Base-by-base conservation (phyloP, 1,284 basidiomycete genomes). In the Sporisorium graminicola region DNA sequence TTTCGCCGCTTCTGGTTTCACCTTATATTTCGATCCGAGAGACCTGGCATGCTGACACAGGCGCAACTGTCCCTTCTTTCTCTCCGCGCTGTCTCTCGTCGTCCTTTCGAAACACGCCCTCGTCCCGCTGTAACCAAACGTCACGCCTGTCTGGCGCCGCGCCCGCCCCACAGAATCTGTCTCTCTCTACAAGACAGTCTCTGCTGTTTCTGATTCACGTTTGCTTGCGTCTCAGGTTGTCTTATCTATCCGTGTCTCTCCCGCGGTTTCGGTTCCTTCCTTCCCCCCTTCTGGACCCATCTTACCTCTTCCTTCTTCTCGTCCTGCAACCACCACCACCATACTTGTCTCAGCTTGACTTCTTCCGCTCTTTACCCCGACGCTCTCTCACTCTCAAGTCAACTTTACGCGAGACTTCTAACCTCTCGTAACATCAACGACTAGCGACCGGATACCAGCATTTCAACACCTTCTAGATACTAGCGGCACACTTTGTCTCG, bases 181-280 rank as follows among this genome's bases (percentile, higher is more conserved):
- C 37, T 18, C 27, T 40, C 24, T 18, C 27, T 40, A 16, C 53
- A 55, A 44, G 43, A 57, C 55, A 57, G 31, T 33, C 37, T 35
- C 47, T 26, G 29, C 33, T 64, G 42, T 56, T 63, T 65, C 61
- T 68, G 71, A 74, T 58, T 58, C 71, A 68, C 61, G 40, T 44
- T 58, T 46, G 51, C 54, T 58, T 43, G 43, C 61, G 62, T 65
- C 62, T 68, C 59, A 58, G 65, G 46, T 58, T 74, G 71, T 74
- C 71, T 74, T 74, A 69, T 69, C 65, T 74, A 69, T 60, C 63
- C 53, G 31, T 74, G 71, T 74, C 71, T 74, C 65, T 74, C 65
- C 71, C 65, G 71, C 71, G 65, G 71, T 74, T 44, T 68, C 71
- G 54, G 51, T 52, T 63, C 18, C 50, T 58, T 49, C 31, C 26